Base-by-base conservation (phyloP, 139 green algal genomes). In the Chlorella sp. region DNA sequence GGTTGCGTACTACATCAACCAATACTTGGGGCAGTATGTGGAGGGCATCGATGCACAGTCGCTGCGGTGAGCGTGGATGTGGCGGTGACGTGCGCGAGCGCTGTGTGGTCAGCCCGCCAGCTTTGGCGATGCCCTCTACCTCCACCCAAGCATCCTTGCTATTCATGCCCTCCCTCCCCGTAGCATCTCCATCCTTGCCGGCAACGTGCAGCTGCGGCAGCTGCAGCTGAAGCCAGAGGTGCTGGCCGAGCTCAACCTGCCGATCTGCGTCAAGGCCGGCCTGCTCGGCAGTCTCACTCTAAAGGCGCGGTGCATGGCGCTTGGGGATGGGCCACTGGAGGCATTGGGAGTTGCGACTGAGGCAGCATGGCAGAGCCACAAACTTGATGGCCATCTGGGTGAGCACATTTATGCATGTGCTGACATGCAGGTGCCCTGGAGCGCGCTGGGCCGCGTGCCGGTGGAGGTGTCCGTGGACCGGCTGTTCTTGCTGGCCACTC, bases 371-470 rank as follows among this genome's bases (percentile, higher is more conserved):
- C n/a, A n/a, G n/a, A 23, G 55, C 55, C 17, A 55, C 46, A 55
- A 55, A 55, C 46, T 55, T 19, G 17, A 19, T 55, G 46, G n/a
- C n/a, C n/a, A n/a, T 55, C 59, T 70, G 45, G n/a, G n/a, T n/a
- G n/a, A n/a, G n/a, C n/a, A n/a, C n/a, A n/a, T n/a, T n/a, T n/a
- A n/a, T n/a, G n/a, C n/a, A n/a, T n/a, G n/a, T n/a, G n/a, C n/a
- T n/a, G n/a, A n/a, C n/a, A n/a, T n/a, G n/a, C 84, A 98, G 92
- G 87, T 99, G 23, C 96, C 95, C 50, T 99, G 96, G 96, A 84
- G 77, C 19, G 87, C 74, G 23, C 87, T 99, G 21, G 95, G 96
- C 8, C 73, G 83, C 23, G 84, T 95, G 73, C 94, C 96, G 0
- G 95, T 99, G 36, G 75, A 97, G 14, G 93, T 95, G 12, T 87